phyloP scores from a whole-genome alignment of 352 stramenopile species.

The Peronospora destructor region DNA sequence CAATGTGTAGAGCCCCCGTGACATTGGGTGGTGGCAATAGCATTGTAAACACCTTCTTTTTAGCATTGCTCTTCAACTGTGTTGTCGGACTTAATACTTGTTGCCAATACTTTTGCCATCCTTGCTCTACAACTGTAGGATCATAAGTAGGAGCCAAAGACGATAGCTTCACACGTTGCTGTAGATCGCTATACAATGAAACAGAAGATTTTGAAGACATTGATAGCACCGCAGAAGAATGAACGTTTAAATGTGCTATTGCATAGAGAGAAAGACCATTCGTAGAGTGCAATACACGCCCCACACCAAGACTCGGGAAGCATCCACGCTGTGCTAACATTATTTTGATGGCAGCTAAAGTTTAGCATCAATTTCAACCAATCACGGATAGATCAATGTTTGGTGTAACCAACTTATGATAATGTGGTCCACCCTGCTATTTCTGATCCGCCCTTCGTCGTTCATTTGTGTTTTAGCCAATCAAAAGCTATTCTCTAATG shows the following conservation, averaged over 20 bases:
- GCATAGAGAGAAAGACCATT: not conserved
- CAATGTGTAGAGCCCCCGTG: constrained; percentile 95
- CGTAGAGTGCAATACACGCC: constrained; percentile 8
- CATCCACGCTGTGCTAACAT: constrained; percentile 18
- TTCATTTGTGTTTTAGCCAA: constrained; percentile 1
- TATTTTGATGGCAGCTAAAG: constrained; percentile 2
- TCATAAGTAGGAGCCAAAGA: constrained; percentile 62
- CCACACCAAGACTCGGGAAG: not conserved
- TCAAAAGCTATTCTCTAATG: constrained; percentile 7
- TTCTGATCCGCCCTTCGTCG: too few relatives aligned
- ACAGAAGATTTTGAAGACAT: constrained; percentile 10
- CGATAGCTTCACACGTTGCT: constrained; percentile 37
- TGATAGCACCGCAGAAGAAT: constrained; percentile 5
- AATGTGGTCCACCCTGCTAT: not conserved
- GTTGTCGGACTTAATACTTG: constrained; percentile 27
- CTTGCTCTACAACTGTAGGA: constrained; percentile 51
- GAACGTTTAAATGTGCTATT: not conserved
- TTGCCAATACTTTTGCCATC: constrained; percentile 75
- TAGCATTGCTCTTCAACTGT: constrained; percentile 9
- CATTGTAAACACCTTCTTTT: constrained; percentile 55
- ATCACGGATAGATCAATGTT: not conserved
- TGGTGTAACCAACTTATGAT: not conserved
- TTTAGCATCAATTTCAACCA: constrained; percentile 2
- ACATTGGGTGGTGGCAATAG: constrained; percentile 96
- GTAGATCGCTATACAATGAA: constrained; percentile 40